Percentiles rank a stretch among this genome's conserved stretches.
phyloP scores from a whole-genome alignment of 306 rosid species.

The Lathyrus tuberosus region DNA sequence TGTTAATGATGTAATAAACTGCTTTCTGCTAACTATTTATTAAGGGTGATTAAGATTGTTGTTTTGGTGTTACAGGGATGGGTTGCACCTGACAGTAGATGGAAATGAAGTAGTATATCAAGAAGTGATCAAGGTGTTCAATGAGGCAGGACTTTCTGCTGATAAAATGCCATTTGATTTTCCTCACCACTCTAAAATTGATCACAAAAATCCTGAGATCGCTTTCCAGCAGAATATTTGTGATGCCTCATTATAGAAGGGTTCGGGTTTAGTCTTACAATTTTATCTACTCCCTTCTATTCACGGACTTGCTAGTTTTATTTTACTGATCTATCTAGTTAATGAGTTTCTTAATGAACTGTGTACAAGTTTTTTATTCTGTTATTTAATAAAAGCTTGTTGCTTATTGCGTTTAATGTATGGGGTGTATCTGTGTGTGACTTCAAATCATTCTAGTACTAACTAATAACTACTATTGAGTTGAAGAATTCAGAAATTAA shows the following conservation, averaged over 20 bases:
- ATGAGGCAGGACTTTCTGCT: constrained; percentile 53
- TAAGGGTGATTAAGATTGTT: constrained; percentile 11
- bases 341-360: too few relatives aligned
- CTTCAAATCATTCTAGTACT: too few relatives aligned
- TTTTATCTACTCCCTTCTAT: too few relatives aligned
- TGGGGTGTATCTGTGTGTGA: too few relatives aligned
- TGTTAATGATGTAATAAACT: too few relatives aligned
- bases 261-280: too few relatives aligned
- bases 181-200: constrained; percentile 78
- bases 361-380: constrained; percentile 2
- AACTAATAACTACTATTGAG: too few relatives aligned
- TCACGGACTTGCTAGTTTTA: too few relatives aligned
- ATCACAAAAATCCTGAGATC: constrained; percentile 60
- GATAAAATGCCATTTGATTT: constrained; percentile 76
- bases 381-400: background rate
- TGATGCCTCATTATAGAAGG: too few relatives aligned
- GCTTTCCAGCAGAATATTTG: constrained; percentile 55
- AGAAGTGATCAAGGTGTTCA: constrained; percentile 48
- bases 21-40: too few relatives aligned
- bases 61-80: constrained; percentile 61
- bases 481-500: too few relatives aligned
- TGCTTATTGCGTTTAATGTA: background rate
- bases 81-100: constrained; percentile 82
- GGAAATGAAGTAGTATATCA: constrained; percentile 67
- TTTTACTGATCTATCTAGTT: too few relatives aligned